Conservation (phyloP, 352 stramenopile genomes). For the Phytopythium sindhum region DNA sequence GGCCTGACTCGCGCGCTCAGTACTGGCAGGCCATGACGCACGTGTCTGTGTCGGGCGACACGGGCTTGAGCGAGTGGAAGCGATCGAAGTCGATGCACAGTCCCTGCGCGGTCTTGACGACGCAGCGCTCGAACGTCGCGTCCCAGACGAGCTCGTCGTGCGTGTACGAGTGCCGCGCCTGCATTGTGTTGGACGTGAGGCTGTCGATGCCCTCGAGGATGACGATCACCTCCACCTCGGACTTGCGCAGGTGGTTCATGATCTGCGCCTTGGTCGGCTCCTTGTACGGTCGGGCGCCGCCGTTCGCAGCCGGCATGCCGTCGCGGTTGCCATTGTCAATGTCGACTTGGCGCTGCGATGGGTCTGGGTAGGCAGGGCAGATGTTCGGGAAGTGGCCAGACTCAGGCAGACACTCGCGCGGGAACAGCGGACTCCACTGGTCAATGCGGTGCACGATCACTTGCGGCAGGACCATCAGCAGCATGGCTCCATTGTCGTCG, state of each 20-base stretch:
- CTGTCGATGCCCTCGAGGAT: conserved; percentile 84
- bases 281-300: conserved; percentile 31
- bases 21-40: conserved; percentile 43
- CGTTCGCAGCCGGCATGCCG: conserved; percentile 18
- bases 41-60: conserved; percentile 46
- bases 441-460: conserved; percentile 85
- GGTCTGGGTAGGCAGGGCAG: conserved; percentile 62
- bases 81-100: conserved; percentile 80
- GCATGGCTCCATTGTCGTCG: conserved; percentile 73
- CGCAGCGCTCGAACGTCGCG: conserved; percentile 73
- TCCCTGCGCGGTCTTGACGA: conserved; percentile 46
- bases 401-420: conserved; percentile 62
- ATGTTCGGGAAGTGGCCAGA: conserved; percentile 48
- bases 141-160: conserved; percentile 82
- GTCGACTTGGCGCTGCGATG: conserved; percentile 66
- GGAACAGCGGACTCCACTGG: conserved; percentile 80
- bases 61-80: conserved; percentile 73
- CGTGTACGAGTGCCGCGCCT: conserved; percentile 80
- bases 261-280: conserved; percentile 72
- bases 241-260: conserved; percentile 56
- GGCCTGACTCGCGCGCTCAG: conserved; percentile 12
- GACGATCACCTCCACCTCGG: conserved; percentile 75
- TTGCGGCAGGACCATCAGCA: conserved; percentile 81
- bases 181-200: conserved; percentile 87
- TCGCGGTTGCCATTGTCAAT: conserved; percentile 86